phyloP scores from a whole-genome alignment of 306 rosid species.

The Fragaria nilgerrensis region DNA sequence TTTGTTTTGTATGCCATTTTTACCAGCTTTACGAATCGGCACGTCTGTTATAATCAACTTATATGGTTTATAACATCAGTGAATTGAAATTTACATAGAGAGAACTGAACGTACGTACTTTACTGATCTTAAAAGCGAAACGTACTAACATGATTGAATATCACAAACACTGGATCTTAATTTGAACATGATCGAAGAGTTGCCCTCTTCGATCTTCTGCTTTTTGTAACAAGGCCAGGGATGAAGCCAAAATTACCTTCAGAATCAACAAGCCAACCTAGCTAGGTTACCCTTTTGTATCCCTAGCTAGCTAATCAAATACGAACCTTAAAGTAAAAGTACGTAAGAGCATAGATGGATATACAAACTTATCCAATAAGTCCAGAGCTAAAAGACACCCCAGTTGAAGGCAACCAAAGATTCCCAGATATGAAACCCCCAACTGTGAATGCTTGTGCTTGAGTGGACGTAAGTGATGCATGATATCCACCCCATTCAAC shows the following conservation, averaged over 20 bases:
- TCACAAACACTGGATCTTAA: background rate
- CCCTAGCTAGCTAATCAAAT: background rate
- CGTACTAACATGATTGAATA: background rate
- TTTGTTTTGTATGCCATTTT: background rate
- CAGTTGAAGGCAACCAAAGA: constrained; percentile 40
- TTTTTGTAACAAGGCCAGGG: background rate
- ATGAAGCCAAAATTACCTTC: background rate
- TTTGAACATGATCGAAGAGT: background rate
- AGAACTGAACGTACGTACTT: background rate
- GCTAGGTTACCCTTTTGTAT: background rate
- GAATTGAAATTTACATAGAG: background rate
- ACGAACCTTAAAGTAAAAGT: background rate
- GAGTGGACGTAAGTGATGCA: constrained; percentile 17
- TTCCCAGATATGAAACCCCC: constrained; percentile 31
- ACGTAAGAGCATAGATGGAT: background rate
- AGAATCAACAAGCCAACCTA: background rate
- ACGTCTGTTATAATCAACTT: background rate
- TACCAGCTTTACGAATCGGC: background rate
- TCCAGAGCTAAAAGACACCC: constrained; percentile 38
- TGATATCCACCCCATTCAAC: constrained; percentile 34
- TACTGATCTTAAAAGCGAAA: background rate
- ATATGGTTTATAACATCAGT: background rate
- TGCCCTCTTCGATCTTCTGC: background rate
- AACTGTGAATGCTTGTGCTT: constrained; percentile 34
- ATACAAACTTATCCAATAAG: constrained; percentile 11